phyloP scores from a whole-genome alignment of 2,329 filamentous ascomycete species.

The Raffaelea ambrosiae region DNA sequence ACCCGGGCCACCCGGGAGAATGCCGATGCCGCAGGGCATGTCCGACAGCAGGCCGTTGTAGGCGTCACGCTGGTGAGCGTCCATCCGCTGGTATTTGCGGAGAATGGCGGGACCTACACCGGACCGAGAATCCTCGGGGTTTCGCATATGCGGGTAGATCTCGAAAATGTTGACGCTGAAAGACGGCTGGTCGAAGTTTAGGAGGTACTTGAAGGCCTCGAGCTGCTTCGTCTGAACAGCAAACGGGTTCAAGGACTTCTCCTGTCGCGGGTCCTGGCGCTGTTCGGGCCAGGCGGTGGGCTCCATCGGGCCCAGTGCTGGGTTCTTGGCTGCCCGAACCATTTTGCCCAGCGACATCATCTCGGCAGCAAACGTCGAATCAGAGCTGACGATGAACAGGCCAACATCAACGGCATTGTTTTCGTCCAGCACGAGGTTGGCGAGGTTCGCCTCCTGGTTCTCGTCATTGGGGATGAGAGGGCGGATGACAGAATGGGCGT shows the following conservation, averaged over 20 bases:
- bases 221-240: slow-evolving; percentile 12
- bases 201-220: slow-evolving; percentile 14
- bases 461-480: slow-evolving; percentile 6
- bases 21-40: slow-evolving; percentile 33
- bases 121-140: slow-evolving; percentile 6
- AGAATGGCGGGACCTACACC: slow-evolving; percentile 11
- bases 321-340: slow-evolving; percentile 1
- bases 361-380: slow-evolving; percentile 13
- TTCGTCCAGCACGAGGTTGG: slow-evolving; percentile 1
- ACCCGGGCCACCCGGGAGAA: slow-evolving; percentile 38
- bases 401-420: slow-evolving; percentile 8
- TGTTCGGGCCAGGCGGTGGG: too few species aligned
- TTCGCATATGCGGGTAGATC: slow-evolving; percentile 14
- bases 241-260: not conserved
- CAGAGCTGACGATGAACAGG: slow-evolving; percentile 10
- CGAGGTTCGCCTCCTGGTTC: not conserved
- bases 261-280: not conserved
- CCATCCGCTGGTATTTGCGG: slow-evolving; percentile 22
- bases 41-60: slow-evolving; percentile 25
- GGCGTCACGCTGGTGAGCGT: slow-evolving; percentile 27
- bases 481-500: slow-evolving; percentile 1
- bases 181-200: slow-evolving; percentile 13
- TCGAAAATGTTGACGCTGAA: slow-evolving; percentile 14
- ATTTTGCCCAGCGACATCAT: slow-evolving; percentile 10
- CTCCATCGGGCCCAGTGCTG: too few species aligned